phyloP scores from a whole-genome alignment of 2,329 filamentous ascomycete genomes.

The Arthrobotrys musiformis region DNA sequence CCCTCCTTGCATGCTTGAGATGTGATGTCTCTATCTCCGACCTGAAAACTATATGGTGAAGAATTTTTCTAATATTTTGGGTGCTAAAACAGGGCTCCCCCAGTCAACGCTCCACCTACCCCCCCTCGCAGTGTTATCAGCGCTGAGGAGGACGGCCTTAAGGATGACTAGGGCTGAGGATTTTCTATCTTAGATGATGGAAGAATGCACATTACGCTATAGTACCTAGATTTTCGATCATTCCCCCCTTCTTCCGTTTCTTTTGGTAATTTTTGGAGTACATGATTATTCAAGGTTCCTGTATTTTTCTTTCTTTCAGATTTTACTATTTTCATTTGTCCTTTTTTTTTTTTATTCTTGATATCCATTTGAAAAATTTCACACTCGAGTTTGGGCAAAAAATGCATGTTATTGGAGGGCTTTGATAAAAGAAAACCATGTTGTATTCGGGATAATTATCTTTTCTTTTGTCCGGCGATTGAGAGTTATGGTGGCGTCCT shows the following conservation, averaged over 20 bases:
- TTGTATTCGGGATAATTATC: slow-evolving; percentile 20
- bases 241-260: too few relatives aligned
- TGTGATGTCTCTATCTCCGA: not conserved
- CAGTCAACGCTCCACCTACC: slow-evolving; percentile 44
- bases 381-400: not conserved
- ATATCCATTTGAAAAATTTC: not conserved
- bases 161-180: slow-evolving; percentile 9
- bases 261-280: too few relatives aligned
- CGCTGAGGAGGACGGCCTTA: slow-evolving; percentile 36
- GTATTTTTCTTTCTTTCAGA: too few relatives aligned
- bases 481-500: slow-evolving; percentile 35
- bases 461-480: slow-evolving; percentile 36
- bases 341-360: not conserved
- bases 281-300: too few relatives aligned
- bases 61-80: slow-evolving; percentile 4
- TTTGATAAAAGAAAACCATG: slow-evolving; percentile 23
- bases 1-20: slow-evolving; percentile 4
- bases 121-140: slow-evolving; percentile 41
- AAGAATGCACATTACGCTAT: not conserved
- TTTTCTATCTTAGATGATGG: slow-evolving; percentile 5
- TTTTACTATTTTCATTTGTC: not conserved
- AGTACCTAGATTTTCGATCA: slow-evolving; percentile 1
- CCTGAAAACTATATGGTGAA: not conserved
- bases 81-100: slow-evolving; percentile 44
- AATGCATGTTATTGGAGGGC: slow-evolving; percentile 2